These are phyloP conservation scores for Leccinum olivaceopallidum DNA, from an alignment of 768 basidiomycete species.

Conservation along the genomic window DNA sequence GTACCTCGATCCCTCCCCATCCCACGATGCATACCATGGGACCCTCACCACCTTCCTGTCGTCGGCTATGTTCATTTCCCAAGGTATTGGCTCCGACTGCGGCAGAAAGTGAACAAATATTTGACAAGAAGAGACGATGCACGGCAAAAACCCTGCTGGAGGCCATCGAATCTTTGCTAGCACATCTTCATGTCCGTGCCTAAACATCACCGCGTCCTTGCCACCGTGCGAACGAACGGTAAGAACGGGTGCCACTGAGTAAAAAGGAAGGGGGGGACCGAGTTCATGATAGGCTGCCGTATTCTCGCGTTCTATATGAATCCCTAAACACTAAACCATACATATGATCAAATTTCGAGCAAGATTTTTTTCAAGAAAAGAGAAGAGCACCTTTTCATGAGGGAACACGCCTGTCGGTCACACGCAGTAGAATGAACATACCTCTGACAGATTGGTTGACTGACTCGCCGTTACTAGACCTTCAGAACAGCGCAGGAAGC, in stretches of 20 bases:
- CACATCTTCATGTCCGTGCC: constrained; percentile 2
- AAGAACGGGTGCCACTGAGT: background rate
- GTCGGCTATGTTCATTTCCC: background rate
- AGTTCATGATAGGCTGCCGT: constrained; percentile 11
- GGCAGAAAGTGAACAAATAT: background rate
- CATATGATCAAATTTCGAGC: constrained; percentile 16
- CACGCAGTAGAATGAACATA: background rate
- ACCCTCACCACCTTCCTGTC: background rate
- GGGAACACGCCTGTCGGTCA: constrained; percentile 8
- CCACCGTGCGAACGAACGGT: background rate
- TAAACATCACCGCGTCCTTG: constrained; percentile 1
- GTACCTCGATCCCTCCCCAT: constrained; percentile 3
- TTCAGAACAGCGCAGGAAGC: background rate
- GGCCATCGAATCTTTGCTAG: background rate
- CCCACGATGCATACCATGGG: background rate
- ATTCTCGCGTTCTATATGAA: constrained; percentile 10
- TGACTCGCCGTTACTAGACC: background rate
- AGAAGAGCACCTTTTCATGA: constrained; percentile 8
- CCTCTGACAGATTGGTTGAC: background rate
- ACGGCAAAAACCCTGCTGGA: background rate
- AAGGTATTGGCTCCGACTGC: background rate
- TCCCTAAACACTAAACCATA: constrained; percentile 3
- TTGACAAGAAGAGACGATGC: background rate
- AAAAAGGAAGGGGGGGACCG: background rate
- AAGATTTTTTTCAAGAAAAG: background rate